Percentiles rank a stretch among this genome's conserved stretches.
Conservation (phyloP, 2,329 filamentous ascomycete genomes). For the Xenosphaeropsis pyriputrescens region DNA sequence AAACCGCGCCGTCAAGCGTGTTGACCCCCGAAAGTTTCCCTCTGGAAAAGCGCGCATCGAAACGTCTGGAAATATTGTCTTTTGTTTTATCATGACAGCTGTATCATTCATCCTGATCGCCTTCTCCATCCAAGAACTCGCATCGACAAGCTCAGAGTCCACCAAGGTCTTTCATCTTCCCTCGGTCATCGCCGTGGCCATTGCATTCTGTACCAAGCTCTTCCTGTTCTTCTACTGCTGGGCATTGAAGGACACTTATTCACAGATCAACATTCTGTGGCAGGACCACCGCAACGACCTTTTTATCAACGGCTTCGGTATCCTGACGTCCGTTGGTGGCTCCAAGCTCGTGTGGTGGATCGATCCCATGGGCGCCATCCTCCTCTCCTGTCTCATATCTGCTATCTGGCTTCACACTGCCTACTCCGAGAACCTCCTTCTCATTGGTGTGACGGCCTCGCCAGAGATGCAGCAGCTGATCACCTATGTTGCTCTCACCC, state of each 20-base stretch:
- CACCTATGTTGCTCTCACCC: conserved; percentile 91
- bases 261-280: conserved; percentile 84
- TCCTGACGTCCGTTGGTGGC: conserved; percentile 83
- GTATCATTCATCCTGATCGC: conserved; percentile 89
- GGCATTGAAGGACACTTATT: conserved; percentile 80
- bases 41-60: conserved; percentile 89
- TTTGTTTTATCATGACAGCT: conserved; percentile 90
- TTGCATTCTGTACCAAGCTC: conserved; percentile 79
- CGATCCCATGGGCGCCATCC: conserved; percentile 80
- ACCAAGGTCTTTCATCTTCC: conserved; percentile 61
- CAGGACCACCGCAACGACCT: conserved; percentile 95
- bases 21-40: conserved; percentile 76
- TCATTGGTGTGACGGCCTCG: conserved; percentile 80
- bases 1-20: conserved; percentile 74
- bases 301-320: conserved; percentile 89
- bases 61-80: conserved; percentile 89
- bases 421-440: conserved; percentile 75
- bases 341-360: conserved; percentile 88
- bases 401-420: conserved; percentile 74
- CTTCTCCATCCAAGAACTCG: conserved; percentile 63
- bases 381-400: conserved; percentile 67
- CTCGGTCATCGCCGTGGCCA: conserved; percentile 69
- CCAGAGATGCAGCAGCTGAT: conserved; percentile 83
- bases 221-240: conserved; percentile 82
- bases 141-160: conserved; percentile 27